A percentile compares a stretch with the other conserved stretches of the same genome.
Conservation (phyloP, 1,284 basidiomycete genomes). For the Trametes hirsuta region DNA sequence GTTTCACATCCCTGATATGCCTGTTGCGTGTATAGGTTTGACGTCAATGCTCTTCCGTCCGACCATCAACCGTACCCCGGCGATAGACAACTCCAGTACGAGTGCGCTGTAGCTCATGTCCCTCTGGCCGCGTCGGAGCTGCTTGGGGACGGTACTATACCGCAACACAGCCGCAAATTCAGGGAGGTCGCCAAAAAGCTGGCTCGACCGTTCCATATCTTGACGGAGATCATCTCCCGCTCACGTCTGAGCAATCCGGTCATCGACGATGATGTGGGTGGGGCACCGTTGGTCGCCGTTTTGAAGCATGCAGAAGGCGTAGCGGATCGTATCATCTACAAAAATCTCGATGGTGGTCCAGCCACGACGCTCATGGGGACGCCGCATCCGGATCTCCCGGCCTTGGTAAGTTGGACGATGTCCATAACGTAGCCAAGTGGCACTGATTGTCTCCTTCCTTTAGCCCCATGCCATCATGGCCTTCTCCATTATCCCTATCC, state of each 20-base stretch:
- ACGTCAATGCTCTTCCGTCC: slow-evolving; percentile 38
- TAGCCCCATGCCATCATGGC: slow-evolving; percentile 51
- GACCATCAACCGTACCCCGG: slow-evolving; percentile 1
- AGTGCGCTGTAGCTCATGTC: slow-evolving; percentile 51
- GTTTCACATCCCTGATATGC: slow-evolving; percentile 29
- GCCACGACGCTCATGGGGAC: slow-evolving; percentile 31
- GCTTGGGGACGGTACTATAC: slow-evolving; percentile 49
- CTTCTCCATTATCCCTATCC: slow-evolving; percentile 53
- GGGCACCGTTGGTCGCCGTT: slow-evolving; percentile 47
- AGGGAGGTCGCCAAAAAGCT: slow-evolving; percentile 39
- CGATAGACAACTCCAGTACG: slow-evolving; percentile 44
- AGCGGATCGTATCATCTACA: slow-evolving; percentile 48
- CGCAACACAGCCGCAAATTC: slow-evolving; percentile 45
- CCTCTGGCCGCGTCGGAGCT: slow-evolving; percentile 54
- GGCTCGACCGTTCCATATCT: slow-evolving; percentile 44
- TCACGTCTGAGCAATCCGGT: slow-evolving; percentile 44
- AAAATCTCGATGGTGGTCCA: slow-evolving; percentile 43
- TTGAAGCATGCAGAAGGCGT: slow-evolving; percentile 48
- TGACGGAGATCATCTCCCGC: slow-evolving; percentile 45
- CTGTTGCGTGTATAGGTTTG: slow-evolving; percentile 37
- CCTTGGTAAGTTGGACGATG: neutral
- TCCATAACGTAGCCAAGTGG: too few relatives aligned
- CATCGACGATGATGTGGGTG: slow-evolving; percentile 47
- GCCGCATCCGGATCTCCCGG: slow-evolving; percentile 1
- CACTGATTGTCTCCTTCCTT: neutral